A percentile compares a stretch with the other conserved stretches of the same genome.
Evolutionary conservation across 1,284 basidiomycete species (phyloP).

Genomic region (Pseudomicrostroma phylloplanum): DNA sequence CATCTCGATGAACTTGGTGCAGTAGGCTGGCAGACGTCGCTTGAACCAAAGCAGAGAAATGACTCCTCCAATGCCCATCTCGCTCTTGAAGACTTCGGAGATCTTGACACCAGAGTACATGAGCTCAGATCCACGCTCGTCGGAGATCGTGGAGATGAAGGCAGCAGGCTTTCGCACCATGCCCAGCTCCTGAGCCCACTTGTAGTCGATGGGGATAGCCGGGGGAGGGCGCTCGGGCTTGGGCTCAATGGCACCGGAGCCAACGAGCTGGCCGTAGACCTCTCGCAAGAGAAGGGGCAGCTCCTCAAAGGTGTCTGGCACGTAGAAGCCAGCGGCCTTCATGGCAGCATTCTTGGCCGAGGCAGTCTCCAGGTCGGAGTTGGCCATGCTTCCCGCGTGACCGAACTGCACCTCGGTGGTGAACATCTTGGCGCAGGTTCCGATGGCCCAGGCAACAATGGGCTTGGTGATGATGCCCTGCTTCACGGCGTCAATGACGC

Average conservation of each 20-base stretch:
- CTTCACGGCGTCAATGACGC: constrained; percentile 96
- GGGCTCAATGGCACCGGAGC: constrained; percentile 64
- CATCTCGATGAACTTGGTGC: constrained; percentile 80
- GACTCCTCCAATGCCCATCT: constrained; percentile 82
- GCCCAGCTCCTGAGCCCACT: constrained; percentile 95
- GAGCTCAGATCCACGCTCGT: constrained; percentile 97
- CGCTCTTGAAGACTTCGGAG: constrained; percentile 70
- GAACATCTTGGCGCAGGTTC: constrained; percentile 99
- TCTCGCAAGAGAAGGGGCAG: constrained; percentile 76
- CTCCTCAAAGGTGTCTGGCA: constrained; percentile 96
- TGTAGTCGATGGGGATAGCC: constrained; percentile 98
- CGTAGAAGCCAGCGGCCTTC: constrained; percentile 89
- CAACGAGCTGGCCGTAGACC: constrained; percentile 78
- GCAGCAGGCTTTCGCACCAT: constrained; percentile 97
- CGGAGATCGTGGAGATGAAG: constrained; percentile 99
- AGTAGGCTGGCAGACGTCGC: constrained; percentile 59
- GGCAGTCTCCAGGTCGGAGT: constrained; percentile 93
- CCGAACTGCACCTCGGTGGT: constrained; percentile 98
- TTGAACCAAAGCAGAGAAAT: constrained; percentile 97
- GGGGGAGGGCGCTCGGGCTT: constrained; percentile 80
- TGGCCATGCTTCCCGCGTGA: constrained; percentile 96
- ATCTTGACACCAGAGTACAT: constrained; percentile 99
- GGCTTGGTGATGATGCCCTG: constrained; percentile 90
- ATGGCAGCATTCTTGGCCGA: constrained; percentile 96
- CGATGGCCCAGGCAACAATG: constrained; percentile 98